These are phyloP conservation scores for Auriscalpium microsporum DNA, from an alignment of 768 basidiomycete species.

Conservation along the genomic window DNA sequence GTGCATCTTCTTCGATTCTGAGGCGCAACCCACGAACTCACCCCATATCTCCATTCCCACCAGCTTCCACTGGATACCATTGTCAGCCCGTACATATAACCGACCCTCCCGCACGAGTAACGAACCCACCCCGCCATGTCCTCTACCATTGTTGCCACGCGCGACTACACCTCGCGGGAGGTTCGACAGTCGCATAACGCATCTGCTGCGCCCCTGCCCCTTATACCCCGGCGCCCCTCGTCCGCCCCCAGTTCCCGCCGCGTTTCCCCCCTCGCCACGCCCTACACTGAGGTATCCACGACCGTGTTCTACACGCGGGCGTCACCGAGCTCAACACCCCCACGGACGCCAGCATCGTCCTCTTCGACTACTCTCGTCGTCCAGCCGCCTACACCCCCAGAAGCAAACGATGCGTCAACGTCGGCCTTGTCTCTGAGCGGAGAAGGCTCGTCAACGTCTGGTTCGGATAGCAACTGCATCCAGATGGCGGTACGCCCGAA, in stretches of 20 bases:
- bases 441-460: conserved; percentile 15
- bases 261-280: conserved; percentile 3
- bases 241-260: conserved; percentile 18
- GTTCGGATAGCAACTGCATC: conserved; percentile 18
- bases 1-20: background rate
- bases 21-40: background rate
- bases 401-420: conserved; percentile 1
- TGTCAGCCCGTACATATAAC: background rate
- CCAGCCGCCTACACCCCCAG: conserved; percentile 18
- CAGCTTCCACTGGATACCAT: background rate
- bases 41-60: background rate
- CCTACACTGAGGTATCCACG: background rate
- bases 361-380: conserved; percentile 10
- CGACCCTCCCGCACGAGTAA: background rate
- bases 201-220: conserved; percentile 53
- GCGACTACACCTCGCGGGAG: conserved; percentile 6
- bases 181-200: conserved; percentile 33
- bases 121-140: conserved; percentile 5
- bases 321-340: conserved; percentile 10
- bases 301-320: conserved; percentile 1
- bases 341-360: conserved; percentile 1
- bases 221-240: conserved; percentile 46
- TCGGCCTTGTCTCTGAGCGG: background rate
- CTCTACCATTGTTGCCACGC: conserved; percentile 11
- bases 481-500: conserved; percentile 20